Base-by-base conservation (phyloP, 768 basidiomycete species). In the Tephrocybe rancida region DNA sequence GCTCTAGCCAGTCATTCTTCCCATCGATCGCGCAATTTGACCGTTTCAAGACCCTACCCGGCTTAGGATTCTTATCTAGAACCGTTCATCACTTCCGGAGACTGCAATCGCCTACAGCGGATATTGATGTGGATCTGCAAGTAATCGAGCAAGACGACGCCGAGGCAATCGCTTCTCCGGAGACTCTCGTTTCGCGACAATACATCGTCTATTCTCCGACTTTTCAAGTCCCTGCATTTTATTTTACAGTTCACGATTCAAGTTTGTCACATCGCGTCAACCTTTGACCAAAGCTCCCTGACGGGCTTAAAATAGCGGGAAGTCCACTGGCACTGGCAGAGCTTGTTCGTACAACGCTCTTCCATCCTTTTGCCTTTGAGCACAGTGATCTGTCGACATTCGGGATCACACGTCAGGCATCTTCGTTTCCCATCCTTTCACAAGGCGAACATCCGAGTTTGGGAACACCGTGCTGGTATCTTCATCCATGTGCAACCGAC, bases 361-460 rank as follows among this genome's bases (percentile, higher is more conserved):
- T 95, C 61, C 84, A 78, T 54, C 70, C 65, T 13, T 65, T 74
- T 48, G 69, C 74, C 14, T 69, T 83, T 19, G 70, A 75, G 6
- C 70, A 73, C 13, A 67, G 78, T 22, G 69, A 80, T 29, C 61
- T 65, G 5, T 83, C 85, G 16, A 61, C 78, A 11, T 89, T 79
- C 64, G 83, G 81, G 18, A 67, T 90, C 37, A 78, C 78, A 21
- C 67, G 72, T 8, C 75, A 79, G 1, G 69, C 66, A 11, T 75
- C 82, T 1, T 67, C 82, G 5, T 88, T 93, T 61, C 90, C 94
- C 9, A 67, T 95, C 19, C 70, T 96, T 9, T 90, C 92, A 11
- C 91, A 92, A 61, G 90, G 90, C 8, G 94, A 96, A 52, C 94
- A 95, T 62, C 94, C 92, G 0, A 83, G 78, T 5, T 75, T 89